Evolutionary conservation across 441 rosid genomes (phyloP).

Genomic region (Theobroma grandiflorum): DNA sequence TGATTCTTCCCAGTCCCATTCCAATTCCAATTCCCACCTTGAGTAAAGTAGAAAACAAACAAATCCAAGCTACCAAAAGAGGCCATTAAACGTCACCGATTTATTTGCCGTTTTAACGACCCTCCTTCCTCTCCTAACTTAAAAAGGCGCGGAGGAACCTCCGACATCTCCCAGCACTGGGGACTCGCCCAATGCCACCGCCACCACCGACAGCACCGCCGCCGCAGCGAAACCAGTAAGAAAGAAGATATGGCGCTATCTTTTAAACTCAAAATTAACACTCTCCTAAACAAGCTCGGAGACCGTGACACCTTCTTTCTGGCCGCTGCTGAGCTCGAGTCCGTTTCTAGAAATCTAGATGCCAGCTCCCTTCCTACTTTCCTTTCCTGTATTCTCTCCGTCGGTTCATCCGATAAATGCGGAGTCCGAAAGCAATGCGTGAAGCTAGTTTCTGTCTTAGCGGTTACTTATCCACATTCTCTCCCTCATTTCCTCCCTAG

Average conservation of each 20-base stretch:
- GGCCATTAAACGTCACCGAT: slow-evolving; percentile 27
- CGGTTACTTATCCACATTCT: slow-evolving; percentile 52
- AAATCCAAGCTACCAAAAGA: not conserved
- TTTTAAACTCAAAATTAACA: slow-evolving; percentile 61
- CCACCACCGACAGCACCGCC: slow-evolving; percentile 26
- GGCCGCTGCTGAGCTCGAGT: slow-evolving; percentile 77
- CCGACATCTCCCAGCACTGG: slow-evolving; percentile 7
- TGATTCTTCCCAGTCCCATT: not conserved
- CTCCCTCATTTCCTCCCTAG: slow-evolving; percentile 71
- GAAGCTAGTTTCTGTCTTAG: slow-evolving; percentile 63
- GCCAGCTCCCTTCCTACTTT: slow-evolving; percentile 60
- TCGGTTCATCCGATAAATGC: slow-evolving; percentile 72
- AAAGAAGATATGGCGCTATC: slow-evolving; percentile 53
- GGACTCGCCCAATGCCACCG: slow-evolving; percentile 34
- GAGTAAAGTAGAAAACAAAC: slow-evolving; percentile 29
- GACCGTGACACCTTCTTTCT: slow-evolving; percentile 84
- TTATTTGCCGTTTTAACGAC: not conserved
- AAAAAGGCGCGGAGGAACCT: not conserved
- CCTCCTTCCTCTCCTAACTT: slow-evolving; percentile 7
- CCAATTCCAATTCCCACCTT: not conserved
- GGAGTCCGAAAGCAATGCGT: slow-evolving; percentile 79
- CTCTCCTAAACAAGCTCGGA: slow-evolving; percentile 72
- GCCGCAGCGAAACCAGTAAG: not conserved
- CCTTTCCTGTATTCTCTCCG: slow-evolving; percentile 75
- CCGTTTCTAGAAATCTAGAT: slow-evolving; percentile 68